Conservation (phyloP, 495 filamentous ascomycete species). For the Astrothelium macrocarpum region DNA sequence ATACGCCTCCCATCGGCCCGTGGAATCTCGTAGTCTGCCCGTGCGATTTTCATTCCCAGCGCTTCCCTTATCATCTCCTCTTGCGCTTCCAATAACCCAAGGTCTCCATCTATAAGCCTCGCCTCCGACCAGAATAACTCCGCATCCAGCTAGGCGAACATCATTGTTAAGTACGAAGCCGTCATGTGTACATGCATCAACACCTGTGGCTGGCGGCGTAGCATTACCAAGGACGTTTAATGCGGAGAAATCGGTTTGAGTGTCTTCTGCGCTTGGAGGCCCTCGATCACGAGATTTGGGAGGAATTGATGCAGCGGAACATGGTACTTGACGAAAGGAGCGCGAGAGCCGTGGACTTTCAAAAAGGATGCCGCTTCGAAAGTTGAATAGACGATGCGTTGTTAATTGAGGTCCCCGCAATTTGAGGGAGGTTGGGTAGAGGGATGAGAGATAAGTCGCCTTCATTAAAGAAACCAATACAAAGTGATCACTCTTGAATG, state of each 20-base stretch:
- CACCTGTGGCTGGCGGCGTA: constrained; percentile 63
- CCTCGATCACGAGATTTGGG: constrained; percentile 46
- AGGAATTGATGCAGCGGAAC: neutral
- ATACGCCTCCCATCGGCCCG: constrained; percentile 71
- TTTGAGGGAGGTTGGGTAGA: neutral
- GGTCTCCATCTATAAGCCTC: constrained; percentile 86
- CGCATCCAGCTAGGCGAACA: constrained; percentile 51
- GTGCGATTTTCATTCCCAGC: constrained; percentile 20
- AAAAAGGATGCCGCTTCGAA: neutral
- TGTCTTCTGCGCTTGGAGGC: constrained; percentile 49
- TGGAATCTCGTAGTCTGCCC: constrained; percentile 52
- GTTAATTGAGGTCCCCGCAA: neutral
- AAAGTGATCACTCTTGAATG: no score
- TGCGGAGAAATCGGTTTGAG: constrained; percentile 62
- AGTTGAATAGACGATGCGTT: neutral
- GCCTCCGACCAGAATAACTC: constrained; percentile 67
- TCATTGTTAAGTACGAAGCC: constrained; percentile 80
- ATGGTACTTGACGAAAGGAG: neutral
- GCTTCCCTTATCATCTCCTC: constrained; percentile 26
- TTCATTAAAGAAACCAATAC: neutral
- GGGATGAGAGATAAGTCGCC: neutral
- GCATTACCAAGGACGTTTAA: constrained; percentile 73
- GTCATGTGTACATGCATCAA: constrained; percentile 68
- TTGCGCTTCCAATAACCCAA: constrained; percentile 41
- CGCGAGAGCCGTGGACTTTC: neutral